These are phyloP conservation scores for Pichia sp. DNA, from an alignment of 1,139 yeast species.

Conservation along the genomic window DNA sequence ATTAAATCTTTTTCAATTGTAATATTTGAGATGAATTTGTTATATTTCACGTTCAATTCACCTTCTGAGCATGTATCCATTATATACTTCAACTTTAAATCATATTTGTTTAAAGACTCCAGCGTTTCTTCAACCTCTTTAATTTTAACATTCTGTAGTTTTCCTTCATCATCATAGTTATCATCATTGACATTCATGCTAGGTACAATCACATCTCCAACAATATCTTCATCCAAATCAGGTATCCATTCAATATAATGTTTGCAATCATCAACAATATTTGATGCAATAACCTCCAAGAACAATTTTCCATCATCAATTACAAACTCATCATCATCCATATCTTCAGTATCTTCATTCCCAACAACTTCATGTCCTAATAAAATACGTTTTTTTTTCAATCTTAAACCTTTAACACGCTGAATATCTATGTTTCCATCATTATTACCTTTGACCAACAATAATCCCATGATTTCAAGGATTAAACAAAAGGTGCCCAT, in stretches of 20 bases:
- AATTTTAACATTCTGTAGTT: background rate
- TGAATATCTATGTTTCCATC: slow-evolving; percentile 41
- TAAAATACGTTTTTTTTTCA: slow-evolving; percentile 31
- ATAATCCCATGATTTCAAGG: slow-evolving; percentile 74
- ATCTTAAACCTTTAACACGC: slow-evolving; percentile 65
- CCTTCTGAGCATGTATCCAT: slow-evolving; percentile 5
- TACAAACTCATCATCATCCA: slow-evolving; percentile 14
- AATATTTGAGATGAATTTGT: slow-evolving; percentile 27
- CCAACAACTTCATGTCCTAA: background rate
- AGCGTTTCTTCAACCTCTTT: slow-evolving; percentile 10
- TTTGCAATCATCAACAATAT: slow-evolving; percentile 28
- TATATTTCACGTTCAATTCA: slow-evolving; percentile 11
- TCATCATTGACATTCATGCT: background rate
- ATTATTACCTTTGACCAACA: slow-evolving; percentile 44
- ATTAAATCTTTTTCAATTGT: slow-evolving; percentile 48
- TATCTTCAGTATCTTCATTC: background rate
- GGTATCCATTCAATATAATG: slow-evolving; percentile 27
- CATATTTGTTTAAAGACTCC: slow-evolving; percentile 17
- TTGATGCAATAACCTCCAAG: slow-evolving; percentile 29
- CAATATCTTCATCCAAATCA: slow-evolving; percentile 11
- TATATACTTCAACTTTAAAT: slow-evolving; percentile 4
- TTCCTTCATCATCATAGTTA: background rate
- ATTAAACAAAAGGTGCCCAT: slow-evolving; percentile 49
- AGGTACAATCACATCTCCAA: background rate
- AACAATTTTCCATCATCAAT: slow-evolving; percentile 23